These are phyloP conservation scores for Zea luxurians DNA, from an alignment of 176 grass and related monocot species.

Conservation along the genomic window DNA sequence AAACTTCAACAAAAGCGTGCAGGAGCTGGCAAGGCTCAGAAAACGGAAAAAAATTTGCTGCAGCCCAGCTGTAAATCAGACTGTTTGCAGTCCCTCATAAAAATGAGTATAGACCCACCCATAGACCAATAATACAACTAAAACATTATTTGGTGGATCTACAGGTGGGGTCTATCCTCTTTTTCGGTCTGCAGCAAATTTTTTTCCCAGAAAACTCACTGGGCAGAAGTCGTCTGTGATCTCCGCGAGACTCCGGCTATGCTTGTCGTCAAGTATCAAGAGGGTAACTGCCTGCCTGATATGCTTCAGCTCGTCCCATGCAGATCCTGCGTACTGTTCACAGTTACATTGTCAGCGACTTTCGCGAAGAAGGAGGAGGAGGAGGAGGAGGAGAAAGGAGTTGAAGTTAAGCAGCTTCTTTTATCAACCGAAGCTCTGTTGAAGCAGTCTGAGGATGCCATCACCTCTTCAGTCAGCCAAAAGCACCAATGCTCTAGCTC, in stretches of 20 bases:
- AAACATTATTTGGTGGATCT: too few relatives aligned
- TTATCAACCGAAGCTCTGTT: not conserved
- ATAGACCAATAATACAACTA: too few relatives aligned
- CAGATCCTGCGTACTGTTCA: constrained; percentile 62
- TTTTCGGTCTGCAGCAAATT: too few relatives aligned
- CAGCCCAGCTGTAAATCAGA: too few relatives aligned
- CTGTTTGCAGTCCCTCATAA: too few relatives aligned
- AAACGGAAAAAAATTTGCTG: too few relatives aligned
- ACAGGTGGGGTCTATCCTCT: too few relatives aligned
- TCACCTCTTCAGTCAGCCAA: constrained; percentile 66
- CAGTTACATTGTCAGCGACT: constrained; percentile 12
- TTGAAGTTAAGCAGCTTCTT: too few relatives aligned
- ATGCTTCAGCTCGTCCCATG: constrained; percentile 72
- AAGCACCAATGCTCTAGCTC: constrained; percentile 74
- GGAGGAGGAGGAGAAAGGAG: too few relatives aligned
- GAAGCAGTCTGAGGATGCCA: not conserved
- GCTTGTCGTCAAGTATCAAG: constrained; percentile 58
- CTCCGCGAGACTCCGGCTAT: constrained; percentile 40
- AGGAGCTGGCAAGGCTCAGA: not conserved
- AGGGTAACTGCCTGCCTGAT: constrained; percentile 65
- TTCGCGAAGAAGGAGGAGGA: not conserved
- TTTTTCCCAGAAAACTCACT: constrained; percentile 15
- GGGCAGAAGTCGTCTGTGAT: constrained; percentile 39
- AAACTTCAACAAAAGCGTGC: not conserved
- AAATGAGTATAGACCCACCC: too few relatives aligned